These are phyloP conservation scores for Diaporthe citrichinensis DNA, from an alignment of 2,329 filamentous ascomycete species.

Conservation along the genomic window DNA sequence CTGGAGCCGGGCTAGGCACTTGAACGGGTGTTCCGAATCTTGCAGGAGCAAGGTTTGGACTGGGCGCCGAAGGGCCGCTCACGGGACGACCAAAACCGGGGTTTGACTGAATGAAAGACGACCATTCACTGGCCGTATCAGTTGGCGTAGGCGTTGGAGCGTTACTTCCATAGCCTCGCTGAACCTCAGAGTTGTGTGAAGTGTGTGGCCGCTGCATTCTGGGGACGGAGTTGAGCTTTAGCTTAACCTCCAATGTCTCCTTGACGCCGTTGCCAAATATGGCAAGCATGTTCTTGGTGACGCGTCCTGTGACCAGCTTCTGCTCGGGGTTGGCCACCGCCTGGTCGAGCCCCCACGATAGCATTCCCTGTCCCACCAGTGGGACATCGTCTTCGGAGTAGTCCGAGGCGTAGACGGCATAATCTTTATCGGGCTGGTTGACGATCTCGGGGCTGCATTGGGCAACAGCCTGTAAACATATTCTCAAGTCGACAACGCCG, in stretches of 20 bases:
- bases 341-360: slow-evolving; percentile 83
- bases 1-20: slow-evolving; percentile 39
- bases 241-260: slow-evolving; percentile 93
- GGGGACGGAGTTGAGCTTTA: slow-evolving; percentile 85
- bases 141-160: slow-evolving; percentile 59
- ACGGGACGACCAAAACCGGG: slow-evolving; percentile 62
- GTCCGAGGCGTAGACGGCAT: slow-evolving; percentile 97
- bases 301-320: slow-evolving; percentile 86
- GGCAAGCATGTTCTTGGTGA: slow-evolving; percentile 87
- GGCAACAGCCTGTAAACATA: slow-evolving; percentile 86
- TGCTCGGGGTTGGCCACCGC: slow-evolving; percentile 70
- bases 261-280: slow-evolving; percentile 86
- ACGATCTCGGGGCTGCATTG: slow-evolving; percentile 88
- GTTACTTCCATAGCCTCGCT: slow-evolving; percentile 41
- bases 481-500: slow-evolving; percentile 88
- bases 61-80: slow-evolving; percentile 50
- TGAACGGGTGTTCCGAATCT: slow-evolving; percentile 40
- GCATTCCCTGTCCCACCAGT: slow-evolving; percentile 93
- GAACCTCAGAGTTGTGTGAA: slow-evolving; percentile 42
- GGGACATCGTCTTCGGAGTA: slow-evolving; percentile 96
- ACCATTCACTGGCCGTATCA: slow-evolving; percentile 81
- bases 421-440: slow-evolving; percentile 80
- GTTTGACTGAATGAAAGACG: slow-evolving; percentile 80
- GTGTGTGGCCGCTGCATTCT: slow-evolving; percentile 59
- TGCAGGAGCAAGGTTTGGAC: slow-evolving; percentile 52